Evolutionary conservation across 2,329 filamentous ascomycete genomes (phyloP).

Genomic region (Pseudogymnoascus sp.): DNA sequence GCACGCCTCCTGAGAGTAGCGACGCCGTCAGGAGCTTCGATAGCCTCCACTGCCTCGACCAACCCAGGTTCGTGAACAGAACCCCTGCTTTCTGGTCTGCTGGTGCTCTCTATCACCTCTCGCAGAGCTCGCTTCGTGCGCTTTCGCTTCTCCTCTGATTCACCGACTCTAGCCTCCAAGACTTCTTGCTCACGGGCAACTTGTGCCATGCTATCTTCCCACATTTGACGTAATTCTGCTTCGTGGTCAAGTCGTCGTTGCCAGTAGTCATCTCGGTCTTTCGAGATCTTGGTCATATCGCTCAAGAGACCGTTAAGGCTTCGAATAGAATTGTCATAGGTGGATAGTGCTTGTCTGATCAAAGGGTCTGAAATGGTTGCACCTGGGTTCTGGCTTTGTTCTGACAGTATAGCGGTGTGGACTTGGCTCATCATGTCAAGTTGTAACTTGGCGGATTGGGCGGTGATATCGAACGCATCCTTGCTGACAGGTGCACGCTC

Average conservation of each 20-base stretch:
- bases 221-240: conserved; percentile 85
- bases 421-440: conserved; percentile 85
- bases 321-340: conserved; percentile 83
- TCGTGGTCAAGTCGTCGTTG: conserved; percentile 90
- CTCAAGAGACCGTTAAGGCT: conserved; percentile 79
- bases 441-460: conserved; percentile 87
- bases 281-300: conserved; percentile 83
- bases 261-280: conserved; percentile 94
- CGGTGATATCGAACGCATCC: conserved; percentile 94
- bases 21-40: conserved; percentile 31
- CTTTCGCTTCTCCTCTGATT: conserved; percentile 84
- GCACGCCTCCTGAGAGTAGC: conserved; percentile 35
- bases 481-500: conserved; percentile 70
- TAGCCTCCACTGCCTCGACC: conserved; percentile 22
- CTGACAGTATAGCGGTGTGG: conserved; percentile 68
- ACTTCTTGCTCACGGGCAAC: conserved; percentile 93
- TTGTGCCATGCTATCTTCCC: conserved; percentile 98
- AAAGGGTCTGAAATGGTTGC: conserved; percentile 69
- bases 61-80: neutral
- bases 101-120: conserved; percentile 62
- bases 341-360: conserved; percentile 68
- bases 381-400: conserved; percentile 62
- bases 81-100: conserved; percentile 23
- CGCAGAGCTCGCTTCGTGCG: conserved; percentile 82
- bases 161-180: conserved; percentile 77